Percentiles rank a stretch among this genome's conserved stretches.
These are phyloP conservation scores for Didymella glomerata DNA, from an alignment of 2,329 filamentous ascomycete genomes.

Conservation along the genomic window DNA sequence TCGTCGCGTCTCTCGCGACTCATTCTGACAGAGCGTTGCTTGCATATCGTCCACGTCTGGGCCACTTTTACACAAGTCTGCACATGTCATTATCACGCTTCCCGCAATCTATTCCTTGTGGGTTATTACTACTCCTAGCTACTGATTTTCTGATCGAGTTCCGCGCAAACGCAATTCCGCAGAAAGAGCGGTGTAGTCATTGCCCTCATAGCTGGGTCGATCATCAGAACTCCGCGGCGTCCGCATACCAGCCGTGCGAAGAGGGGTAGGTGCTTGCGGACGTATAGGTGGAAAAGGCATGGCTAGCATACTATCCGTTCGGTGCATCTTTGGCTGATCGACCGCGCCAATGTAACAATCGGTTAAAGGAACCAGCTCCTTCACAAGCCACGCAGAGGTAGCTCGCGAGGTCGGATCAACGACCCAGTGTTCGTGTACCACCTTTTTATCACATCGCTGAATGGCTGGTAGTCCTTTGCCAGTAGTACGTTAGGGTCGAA, in stretches of 20 bases:
- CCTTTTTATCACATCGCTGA: constrained; percentile 1
- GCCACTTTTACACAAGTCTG: too few relatives aligned
- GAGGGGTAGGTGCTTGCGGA: not conserved
- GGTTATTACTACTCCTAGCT: not conserved
- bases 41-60: too few relatives aligned
- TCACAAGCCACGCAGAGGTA: not conserved
- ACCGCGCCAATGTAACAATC: not conserved
- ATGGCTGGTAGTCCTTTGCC: not conserved
- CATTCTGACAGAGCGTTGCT: too few relatives aligned
- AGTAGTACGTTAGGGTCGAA: not conserved
- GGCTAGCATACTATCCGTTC: not conserved
- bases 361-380: not conserved
- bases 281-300: too few relatives aligned
- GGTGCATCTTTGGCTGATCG: not conserved
- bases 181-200: not conserved
- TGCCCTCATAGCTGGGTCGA: not conserved
- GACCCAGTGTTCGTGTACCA: constrained; percentile 7
- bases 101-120: not conserved
- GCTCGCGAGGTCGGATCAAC: not conserved
- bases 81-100: too few relatives aligned
- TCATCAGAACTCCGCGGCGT: not conserved
- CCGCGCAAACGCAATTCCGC: not conserved
- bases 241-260: not conserved
- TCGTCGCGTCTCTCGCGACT: too few relatives aligned
- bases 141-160: not conserved